A percentile compares a stretch with the other conserved stretches of the same genome.
Conservation (phyloP, 2,329 filamentous ascomycete species). For the Zasmidium citrigriseum region DNA sequence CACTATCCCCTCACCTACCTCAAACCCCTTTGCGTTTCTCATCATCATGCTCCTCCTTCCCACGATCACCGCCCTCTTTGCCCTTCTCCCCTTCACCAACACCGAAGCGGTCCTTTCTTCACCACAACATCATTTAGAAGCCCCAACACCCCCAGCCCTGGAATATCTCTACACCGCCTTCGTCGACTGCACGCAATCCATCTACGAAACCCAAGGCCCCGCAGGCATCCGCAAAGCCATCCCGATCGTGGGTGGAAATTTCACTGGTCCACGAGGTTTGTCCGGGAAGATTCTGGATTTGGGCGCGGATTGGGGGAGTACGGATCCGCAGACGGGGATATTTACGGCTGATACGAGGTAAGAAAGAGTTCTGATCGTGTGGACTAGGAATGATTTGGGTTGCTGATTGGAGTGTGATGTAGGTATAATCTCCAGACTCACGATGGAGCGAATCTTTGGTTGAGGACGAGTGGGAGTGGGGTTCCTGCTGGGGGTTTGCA, state of each 20-base stretch:
- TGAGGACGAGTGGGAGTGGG: conserved; percentile 36
- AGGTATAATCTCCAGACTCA: conserved; percentile 39
- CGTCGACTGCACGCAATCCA: conserved; percentile 24
- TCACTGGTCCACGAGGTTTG: conserved; percentile 30
- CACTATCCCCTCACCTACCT: background rate
- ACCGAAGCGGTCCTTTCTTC: conserved; percentile 12
- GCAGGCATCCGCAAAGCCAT: conserved; percentile 31
- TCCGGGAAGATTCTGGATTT: conserved; percentile 35
- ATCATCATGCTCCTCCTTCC: conserved; percentile 4
- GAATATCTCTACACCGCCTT: conserved; percentile 34
- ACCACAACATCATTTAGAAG: conserved; percentile 1
- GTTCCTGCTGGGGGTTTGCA: conserved; percentile 32
- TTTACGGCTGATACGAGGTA: conserved; percentile 37
- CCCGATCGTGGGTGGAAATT: conserved; percentile 34
- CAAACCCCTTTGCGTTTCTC: conserved; percentile 1
- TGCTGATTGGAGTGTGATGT: background rate
- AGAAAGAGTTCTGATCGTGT: too few relatives aligned
- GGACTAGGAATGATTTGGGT: background rate
- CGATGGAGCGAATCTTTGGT: conserved; percentile 37
- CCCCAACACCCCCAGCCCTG: conserved; percentile 23
- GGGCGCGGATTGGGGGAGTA: conserved; percentile 42
- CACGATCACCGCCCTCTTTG: conserved; percentile 6
- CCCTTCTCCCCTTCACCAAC: conserved; percentile 7
- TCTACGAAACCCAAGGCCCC: conserved; percentile 29
- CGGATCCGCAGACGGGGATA: conserved; percentile 30